These are phyloP conservation scores for Teratosphaeria gauchensis DNA, from an alignment of 2,329 filamentous ascomycete species.

Conservation along the genomic window DNA sequence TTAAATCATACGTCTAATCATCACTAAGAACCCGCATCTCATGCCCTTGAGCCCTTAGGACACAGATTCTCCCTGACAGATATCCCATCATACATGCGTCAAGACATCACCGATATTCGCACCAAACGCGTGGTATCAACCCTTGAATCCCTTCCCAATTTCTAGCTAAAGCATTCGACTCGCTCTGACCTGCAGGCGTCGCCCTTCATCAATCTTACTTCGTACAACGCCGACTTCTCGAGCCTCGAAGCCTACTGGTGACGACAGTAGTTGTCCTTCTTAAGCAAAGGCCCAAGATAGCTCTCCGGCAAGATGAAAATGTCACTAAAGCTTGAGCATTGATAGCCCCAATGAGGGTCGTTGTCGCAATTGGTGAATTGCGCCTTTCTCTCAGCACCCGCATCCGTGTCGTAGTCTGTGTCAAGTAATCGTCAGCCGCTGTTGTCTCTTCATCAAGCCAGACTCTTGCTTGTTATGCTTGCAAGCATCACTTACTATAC, in stretches of 20 bases:
- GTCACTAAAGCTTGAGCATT: background rate
- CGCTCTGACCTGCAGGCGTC: background rate
- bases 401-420: background rate
- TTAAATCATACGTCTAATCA: too few species aligned
- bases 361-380: background rate
- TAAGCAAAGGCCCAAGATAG: background rate
- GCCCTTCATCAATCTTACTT: background rate
- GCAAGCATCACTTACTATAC: background rate
- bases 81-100: background rate
- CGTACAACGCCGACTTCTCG: background rate
- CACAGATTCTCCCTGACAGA: too few species aligned
- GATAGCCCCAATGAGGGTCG: background rate
- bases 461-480: too few species aligned
- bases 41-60: too few species aligned
- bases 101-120: background rate
- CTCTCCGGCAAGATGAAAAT: background rate
- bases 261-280: background rate
- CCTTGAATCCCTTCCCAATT: background rate
- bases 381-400: background rate
- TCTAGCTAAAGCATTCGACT: background rate
- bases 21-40: too few species aligned
- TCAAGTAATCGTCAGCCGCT: background rate
- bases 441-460: too few species aligned
- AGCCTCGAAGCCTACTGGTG: background rate
- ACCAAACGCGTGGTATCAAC: background rate